These are phyloP conservation scores for Diaporthe velutina DNA, from an alignment of 2,329 filamentous ascomycete genomes.

Conservation along the genomic window DNA sequence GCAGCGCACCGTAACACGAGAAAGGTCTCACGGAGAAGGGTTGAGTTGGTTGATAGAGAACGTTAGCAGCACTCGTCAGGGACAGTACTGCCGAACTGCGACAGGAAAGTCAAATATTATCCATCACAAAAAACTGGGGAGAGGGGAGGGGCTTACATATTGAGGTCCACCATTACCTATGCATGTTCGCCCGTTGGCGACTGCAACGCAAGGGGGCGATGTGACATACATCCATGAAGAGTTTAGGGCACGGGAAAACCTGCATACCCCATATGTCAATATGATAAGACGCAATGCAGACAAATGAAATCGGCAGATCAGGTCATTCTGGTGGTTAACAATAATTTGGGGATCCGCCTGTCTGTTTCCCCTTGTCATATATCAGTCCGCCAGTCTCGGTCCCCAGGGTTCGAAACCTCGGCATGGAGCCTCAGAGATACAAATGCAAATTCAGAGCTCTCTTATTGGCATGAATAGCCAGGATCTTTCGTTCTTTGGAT, in stretches of 20 bases:
- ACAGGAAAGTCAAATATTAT: background rate
- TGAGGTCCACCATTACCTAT: background rate
- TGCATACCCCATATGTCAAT: background rate
- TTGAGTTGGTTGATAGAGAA: too few relatives aligned
- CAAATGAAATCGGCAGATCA: background rate
- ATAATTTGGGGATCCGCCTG: background rate
- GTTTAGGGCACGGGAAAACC: background rate
- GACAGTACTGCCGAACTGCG: background rate
- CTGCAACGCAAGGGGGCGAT: background rate
- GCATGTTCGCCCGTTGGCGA: background rate
- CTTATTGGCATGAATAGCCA: background rate
- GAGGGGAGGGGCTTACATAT: background rate
- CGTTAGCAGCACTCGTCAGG: background rate
- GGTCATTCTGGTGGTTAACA: background rate
- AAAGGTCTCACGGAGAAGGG: background rate
- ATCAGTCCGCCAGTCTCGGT: background rate
- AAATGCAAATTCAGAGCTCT: background rate
- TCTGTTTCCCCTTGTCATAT: conserved; percentile 2
- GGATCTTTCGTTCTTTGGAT: background rate
- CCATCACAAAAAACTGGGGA: conserved; percentile 6
- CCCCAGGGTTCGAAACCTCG: background rate
- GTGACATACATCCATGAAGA: background rate
- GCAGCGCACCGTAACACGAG: background rate
- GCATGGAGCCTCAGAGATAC: background rate
- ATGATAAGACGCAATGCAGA: background rate